These are phyloP conservation scores for Phytophthora uliginosa DNA, from an alignment of 352 stramenopile genomes.

Conservation along the genomic window DNA sequence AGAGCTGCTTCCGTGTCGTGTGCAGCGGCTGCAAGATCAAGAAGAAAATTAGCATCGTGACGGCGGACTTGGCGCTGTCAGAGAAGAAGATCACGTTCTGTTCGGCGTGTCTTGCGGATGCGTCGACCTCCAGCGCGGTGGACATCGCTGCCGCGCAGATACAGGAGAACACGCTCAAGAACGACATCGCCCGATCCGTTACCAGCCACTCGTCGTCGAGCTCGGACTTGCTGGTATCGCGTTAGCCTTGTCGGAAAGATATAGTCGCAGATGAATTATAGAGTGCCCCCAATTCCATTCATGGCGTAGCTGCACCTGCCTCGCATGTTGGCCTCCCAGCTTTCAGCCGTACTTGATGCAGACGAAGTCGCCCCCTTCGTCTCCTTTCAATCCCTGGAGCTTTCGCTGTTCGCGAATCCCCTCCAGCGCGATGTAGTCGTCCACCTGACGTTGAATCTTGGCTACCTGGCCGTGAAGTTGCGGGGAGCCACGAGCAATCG, in stretches of 20 bases:
- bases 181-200: conserved; percentile 27
- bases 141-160: conserved; percentile 40
- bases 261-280: conserved; percentile 36
- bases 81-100: conserved; percentile 49
- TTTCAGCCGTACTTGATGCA: not conserved
- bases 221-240: conserved; percentile 29
- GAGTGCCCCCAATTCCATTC: not conserved
- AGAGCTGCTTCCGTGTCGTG: conserved; percentile 43
- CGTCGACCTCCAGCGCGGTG: conserved; percentile 32
- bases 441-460: conserved; percentile 34
- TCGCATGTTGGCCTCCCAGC: not conserved
- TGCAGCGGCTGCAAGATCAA: conserved; percentile 49
- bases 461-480: conserved; percentile 18
- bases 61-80: conserved; percentile 38
- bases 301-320: not conserved
- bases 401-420: conserved; percentile 26
- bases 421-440: conserved; percentile 26
- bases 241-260: conserved; percentile 17
- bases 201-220: conserved; percentile 41
- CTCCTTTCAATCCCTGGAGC: conserved; percentile 11
- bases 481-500: conserved; percentile 16
- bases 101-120: conserved; percentile 37
- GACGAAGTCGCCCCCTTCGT: conserved; percentile 8
- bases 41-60: conserved; percentile 48
- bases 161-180: conserved; percentile 25